These are phyloP conservation scores for Tolypocladium album DNA, from an alignment of 2,329 filamentous ascomycete genomes.

Conservation along the genomic window DNA sequence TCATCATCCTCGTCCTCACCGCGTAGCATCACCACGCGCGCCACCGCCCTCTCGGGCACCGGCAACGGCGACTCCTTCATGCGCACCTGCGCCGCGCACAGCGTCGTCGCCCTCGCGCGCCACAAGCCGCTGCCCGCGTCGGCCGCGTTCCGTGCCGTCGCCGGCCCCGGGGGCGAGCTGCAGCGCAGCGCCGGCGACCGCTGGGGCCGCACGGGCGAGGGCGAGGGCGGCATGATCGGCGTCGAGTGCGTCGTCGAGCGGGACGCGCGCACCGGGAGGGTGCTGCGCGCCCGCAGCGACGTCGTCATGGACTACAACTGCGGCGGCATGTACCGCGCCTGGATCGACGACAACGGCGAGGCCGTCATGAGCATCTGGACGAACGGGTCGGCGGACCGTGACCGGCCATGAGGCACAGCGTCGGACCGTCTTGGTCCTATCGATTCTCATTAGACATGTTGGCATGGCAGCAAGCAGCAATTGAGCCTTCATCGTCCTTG, in stretches of 20 bases:
- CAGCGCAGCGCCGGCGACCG: slow-evolving; percentile 62
- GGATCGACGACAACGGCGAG: slow-evolving; percentile 52
- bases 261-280: slow-evolving; percentile 27
- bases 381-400: slow-evolving; percentile 14
- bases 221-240: slow-evolving; percentile 77
- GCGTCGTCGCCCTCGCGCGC: slow-evolving; percentile 60
- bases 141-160: slow-evolving; percentile 51
- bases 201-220: slow-evolving; percentile 66
- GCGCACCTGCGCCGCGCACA: slow-evolving; percentile 58
- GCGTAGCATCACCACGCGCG: slow-evolving; percentile 12
- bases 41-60: slow-evolving; percentile 60
- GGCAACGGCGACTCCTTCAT: slow-evolving; percentile 88
- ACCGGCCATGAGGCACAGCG: neutral
- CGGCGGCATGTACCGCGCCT: slow-evolving; percentile 79
- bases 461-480: neutral
- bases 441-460: neutral
- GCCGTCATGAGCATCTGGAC: slow-evolving; percentile 37
- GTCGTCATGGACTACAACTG: slow-evolving; percentile 76
- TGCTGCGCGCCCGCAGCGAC: slow-evolving; percentile 31
- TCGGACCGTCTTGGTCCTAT: neutral
- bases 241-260: slow-evolving; percentile 49
- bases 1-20: neutral
- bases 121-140: slow-evolving; percentile 45
- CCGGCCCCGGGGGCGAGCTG: slow-evolving; percentile 62
- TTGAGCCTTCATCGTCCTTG: neutral